Evolutionary conservation across 1,139 yeast species (phyloP), one percentile per base, ranked within the genome.

Genomic region (Suhomyces terraborum): DNA sequence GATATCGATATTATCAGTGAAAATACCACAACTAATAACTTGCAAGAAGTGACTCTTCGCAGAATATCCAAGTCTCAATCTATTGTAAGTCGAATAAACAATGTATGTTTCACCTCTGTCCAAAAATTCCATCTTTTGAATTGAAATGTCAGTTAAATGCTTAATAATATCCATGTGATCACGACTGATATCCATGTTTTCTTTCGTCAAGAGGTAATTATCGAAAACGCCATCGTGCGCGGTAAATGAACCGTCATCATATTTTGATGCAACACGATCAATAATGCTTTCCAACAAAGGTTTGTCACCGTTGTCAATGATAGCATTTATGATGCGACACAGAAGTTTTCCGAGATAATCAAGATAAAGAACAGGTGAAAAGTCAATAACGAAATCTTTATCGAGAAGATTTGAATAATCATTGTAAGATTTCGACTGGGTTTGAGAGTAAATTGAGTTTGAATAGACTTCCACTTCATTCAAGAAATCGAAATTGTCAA

Each of bases 21-120:
- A 65, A 53, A 66, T 60, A 5, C 78, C 76, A 48, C 74, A 69
- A 17, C 73, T 70, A 40, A 73, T 62, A 8, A 71, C 67, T 50
- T 71, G 75, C 24, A 73, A 55, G 42, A 62, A 65, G 47, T 57
- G 56, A 29, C 70, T 57, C 48, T 72, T 73, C 2, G 77, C 69
- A 39, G 64, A 57, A 47, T 70, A 71, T 3, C 77, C 77, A 28
- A 65, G 55, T 49, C 63, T 65, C 45, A 73, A 62, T 36, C 77
- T 54, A 37, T 58, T 55, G 43, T 59, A 61, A 14, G 73, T 64
- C 1, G 76, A 70, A 50, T 72, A 73, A 13, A 72, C 75, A 41
- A 72, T 63, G 47, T 66, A 72, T 6, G 72, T 55, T 44, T 72
- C 77, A 31, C 77, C 78, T 39, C 73, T 56, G 51, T 73, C 77